Evolutionary conservation across 164 flowering plant species (phyloP), one percentile per base, ranked within the genome.

Genomic region (Dillenia suffruticosa): DNA sequence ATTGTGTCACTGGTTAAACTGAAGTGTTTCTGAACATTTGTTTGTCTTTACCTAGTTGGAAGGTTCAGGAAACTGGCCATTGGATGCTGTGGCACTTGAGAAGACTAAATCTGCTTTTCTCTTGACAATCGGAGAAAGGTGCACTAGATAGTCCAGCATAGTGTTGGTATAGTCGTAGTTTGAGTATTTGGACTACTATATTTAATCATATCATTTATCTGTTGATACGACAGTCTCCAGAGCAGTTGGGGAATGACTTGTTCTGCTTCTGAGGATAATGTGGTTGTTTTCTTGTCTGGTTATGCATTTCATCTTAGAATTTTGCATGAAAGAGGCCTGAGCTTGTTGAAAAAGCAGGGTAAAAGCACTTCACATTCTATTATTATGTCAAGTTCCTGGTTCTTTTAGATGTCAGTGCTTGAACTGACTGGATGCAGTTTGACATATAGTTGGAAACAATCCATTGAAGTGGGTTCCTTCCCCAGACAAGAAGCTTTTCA

Each of bases 41-140:
- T 12, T 67, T 67, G 16, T 40, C 63, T 51, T 57, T 61, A 14
- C 74, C 9, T 65, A 94, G 99, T 76, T 94, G 78, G 99, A 94
- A 79, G 97, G 99, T 57, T 94, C 97, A 47, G 99, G 99, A 40
- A 88, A 84, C 61, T 94, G 99, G 99, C 96, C 93, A 17, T 69
- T 81, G 86, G 89, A 85, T 79, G 88, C 82, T 53, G 72, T 81
- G 14, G 88, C 93, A 2, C 66, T 90, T 59, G 90, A 91, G 81
- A 91, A 91, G 78, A 91, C 97, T 46, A 91, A 89, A 75, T 66
- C 86, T 71, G 89, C 92, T 43, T 94, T 91, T 75, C 92, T 94
- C 66, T 74, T 94, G 26, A 70, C 83, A 76, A 89, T 94, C 78
- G 96, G 85, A 62, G 92, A 94, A 70, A 89, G 96, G 99, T 91